Base-by-base conservation (phyloP, 2,329 filamentous ascomycete species). In the Diaporthe citriasiana region DNA sequence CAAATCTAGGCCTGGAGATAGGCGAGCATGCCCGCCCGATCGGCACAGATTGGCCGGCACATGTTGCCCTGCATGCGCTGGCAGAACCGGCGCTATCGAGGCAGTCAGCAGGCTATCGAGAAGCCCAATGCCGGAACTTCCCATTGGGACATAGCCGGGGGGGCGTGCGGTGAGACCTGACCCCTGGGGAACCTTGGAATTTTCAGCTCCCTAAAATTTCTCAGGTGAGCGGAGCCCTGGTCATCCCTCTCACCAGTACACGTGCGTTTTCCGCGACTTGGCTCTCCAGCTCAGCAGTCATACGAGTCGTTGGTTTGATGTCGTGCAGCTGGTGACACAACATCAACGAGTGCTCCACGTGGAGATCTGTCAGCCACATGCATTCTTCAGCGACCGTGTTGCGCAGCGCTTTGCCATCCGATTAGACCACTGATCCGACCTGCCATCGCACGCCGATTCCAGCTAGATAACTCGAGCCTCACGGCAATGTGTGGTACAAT, bases 61-160 rank as follows among this genome's bases (percentile, higher is more conserved):
- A n/a, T n/a, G n/a, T n/a, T n/a, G n/a, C n/a, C 53, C 27, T 19
- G 30, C 51, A 30, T 25, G 10, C 19, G 7, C 55, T 7, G 33
- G 33, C 30, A 56, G 55, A 27, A 17, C 38, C 25, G n/a, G 63
- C 63, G 63, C 63, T 68, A 53, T 50, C 19, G 2, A 68, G n/a
- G 45, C 63, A 66, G 63, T 66, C 27, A 66, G 45, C 45, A 68
- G 45, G n/a, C 47, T 68, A 53, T 68, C 33, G 47, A 53, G 40
- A 53, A 53, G n/a, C 63, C 63, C 63, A 68, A 22, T 53, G 30
- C 15, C 63, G 63, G 63, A 53, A 68, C 15, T 53, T 40, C n/a
- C 63, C 63, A 27, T 38, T 25, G 47, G 47, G n/a, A 51, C 13
- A 19, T 19, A 25, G 13, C 60, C 42, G 17, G 15, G 15, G 22